These are phyloP conservation scores for Exidia glandulosa DNA, from an alignment of 768 basidiomycete species.

Conservation along the genomic window DNA sequence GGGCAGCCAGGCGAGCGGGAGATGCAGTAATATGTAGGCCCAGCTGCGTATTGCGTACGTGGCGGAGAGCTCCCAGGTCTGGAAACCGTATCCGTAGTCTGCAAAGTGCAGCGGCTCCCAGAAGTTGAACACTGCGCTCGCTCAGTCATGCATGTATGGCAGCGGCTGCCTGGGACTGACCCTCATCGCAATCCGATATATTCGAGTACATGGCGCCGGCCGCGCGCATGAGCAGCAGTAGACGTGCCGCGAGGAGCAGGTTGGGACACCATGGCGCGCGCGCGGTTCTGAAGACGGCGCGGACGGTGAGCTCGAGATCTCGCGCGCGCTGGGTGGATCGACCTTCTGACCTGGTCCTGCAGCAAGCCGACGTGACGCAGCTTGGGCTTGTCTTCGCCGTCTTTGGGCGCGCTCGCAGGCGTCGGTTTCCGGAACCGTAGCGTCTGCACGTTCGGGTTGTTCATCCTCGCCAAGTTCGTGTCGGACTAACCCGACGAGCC, in stretches of 20 bases:
- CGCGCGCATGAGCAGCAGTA: constrained; percentile 71
- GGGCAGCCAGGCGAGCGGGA: constrained; percentile 52
- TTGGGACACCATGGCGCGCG: constrained; percentile 78
- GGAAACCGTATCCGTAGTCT: constrained; percentile 77
- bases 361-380: constrained; percentile 55
- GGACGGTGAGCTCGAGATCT: constrained; percentile 7
- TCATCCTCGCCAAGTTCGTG: too few species aligned
- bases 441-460: constrained; percentile 17
- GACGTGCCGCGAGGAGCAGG: constrained; percentile 72
- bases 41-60: constrained; percentile 87
- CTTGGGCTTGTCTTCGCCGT: constrained; percentile 4
- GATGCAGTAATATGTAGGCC: constrained; percentile 81
- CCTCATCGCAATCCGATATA: constrained; percentile 95
- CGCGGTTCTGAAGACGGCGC: constrained; percentile 37
- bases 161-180: constrained; percentile 28
- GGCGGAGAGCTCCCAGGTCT: constrained; percentile 96
- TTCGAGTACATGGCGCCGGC: constrained; percentile 89
- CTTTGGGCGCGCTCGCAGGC: constrained; percentile 8
- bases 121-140: constrained; percentile 81
- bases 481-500: too few species aligned
- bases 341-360: constrained; percentile 74
- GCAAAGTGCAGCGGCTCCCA: constrained; percentile 97
- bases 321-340: background rate
- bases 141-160: background rate
- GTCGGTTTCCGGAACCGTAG: constrained; percentile 23